Base-by-base conservation (phyloP, 495 filamentous ascomycete genomes). In the Aspergillus conjunctus region DNA sequence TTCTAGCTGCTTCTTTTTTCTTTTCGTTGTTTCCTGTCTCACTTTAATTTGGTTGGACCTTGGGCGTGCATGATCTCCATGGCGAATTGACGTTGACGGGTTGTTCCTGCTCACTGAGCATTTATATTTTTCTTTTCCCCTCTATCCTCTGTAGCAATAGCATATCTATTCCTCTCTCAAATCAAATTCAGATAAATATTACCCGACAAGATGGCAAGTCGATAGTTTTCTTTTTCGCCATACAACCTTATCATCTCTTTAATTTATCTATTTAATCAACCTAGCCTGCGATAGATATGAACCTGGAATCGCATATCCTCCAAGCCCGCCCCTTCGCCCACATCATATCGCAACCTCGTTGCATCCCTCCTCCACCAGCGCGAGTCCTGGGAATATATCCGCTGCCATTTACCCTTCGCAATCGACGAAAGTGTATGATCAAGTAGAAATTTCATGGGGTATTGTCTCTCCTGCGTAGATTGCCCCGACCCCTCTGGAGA, bases 271-370 rank as follows among this genome's bases (percentile, higher is more conserved):
- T 20, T 22, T 51, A 57, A 51, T 51, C 26, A 51, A 31, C 49
- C 66, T 50, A 80, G 48, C 50, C 77, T 63, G 34, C 77, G 71
- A 67, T 93, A 97, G 10, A 97, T 66, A 80, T 95, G 91, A 64
- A 96, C 78, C 73, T 96, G 92, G 78, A 91, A 97, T 55, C 93
- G 85, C 92, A 96, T 96, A 73, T 96, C 89, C 77, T 98, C 93
- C 72, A 97, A 77, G 56, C 75, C 72, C 17, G 70, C 77, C 11
- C 75, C 78, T 49, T 80, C 76, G 7, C 77, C 76, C 65, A 98
- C 91, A 18, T 92, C 90, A 79, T 97, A 98, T 44, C 79, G 76
- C 60, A 97, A 73, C 17, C 73, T 75, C 14, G 80, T 79, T 0
- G 83, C 77, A 46, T 96, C 77, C 45, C 92, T 64, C 59, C 78